phyloP scores from a whole-genome alignment of 257 asterid species.

The Solanum pimpinellifolium region DNA sequence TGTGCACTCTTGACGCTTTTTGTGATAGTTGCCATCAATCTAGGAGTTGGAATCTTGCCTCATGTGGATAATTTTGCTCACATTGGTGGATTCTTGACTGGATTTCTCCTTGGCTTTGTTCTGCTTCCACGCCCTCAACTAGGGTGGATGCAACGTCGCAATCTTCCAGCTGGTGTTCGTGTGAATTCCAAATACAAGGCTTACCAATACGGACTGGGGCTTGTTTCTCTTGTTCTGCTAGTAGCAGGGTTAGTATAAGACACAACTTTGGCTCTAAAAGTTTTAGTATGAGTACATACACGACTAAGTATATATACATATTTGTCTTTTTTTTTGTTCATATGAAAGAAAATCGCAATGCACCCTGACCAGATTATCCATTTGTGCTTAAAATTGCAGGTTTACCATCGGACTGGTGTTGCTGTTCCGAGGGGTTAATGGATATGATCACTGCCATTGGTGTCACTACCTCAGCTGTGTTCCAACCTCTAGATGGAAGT shows the following conservation, averaged over 20 bases:
- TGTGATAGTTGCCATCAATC: slow-evolving; percentile 50
- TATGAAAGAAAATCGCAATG: background rate
- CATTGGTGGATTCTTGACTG: slow-evolving; percentile 84
- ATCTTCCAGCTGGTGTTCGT: slow-evolving; percentile 37
- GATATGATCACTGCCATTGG: slow-evolving; percentile 70
- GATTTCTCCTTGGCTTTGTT: slow-evolving; percentile 77
- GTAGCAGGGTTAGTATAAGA: slow-evolving; percentile 48
- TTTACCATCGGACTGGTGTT: slow-evolving; percentile 48
- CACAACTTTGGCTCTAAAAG: background rate
- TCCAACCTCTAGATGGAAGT: slow-evolving; percentile 71
- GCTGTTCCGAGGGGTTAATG: slow-evolving; percentile 69
- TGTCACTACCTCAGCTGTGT: slow-evolving; percentile 68
- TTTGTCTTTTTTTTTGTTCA: background rate
- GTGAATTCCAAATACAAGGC: slow-evolving; percentile 54
- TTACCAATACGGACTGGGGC: slow-evolving; percentile 53
- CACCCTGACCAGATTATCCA: background rate
- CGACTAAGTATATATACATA: background rate
- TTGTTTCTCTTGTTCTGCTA: slow-evolving; percentile 42
- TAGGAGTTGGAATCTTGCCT: slow-evolving; percentile 80
- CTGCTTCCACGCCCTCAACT: slow-evolving; percentile 78
- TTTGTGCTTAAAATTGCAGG: slow-evolving; percentile 25
- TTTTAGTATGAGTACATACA: background rate
- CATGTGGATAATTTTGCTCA: slow-evolving; percentile 82
- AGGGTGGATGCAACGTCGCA: slow-evolving; percentile 69
- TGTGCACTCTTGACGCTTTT: slow-evolving; percentile 65